Evolutionary conservation across 2,329 filamentous ascomycete genomes (phyloP).

Genomic region (Paramyrothecium sp.): DNA sequence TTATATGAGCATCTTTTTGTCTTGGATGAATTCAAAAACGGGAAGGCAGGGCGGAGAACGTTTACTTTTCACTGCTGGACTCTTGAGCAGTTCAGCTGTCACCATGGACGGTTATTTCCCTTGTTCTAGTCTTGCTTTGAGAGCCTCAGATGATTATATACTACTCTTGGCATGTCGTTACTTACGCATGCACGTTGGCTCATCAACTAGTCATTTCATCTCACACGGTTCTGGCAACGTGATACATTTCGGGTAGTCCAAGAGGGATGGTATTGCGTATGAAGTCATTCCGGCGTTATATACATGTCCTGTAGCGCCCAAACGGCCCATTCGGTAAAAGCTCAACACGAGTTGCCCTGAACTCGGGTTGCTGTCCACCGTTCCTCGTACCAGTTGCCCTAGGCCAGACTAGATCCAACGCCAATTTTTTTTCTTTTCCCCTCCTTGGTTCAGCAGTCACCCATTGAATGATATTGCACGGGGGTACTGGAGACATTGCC

Average conservation of each 20-base stretch:
- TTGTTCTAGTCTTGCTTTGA: constrained; percentile 3
- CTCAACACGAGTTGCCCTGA: constrained; percentile 14
- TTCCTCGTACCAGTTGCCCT: neutral
- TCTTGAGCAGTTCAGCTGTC: neutral
- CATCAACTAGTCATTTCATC: neutral
- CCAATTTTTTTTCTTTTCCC: neutral
- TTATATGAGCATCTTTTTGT: neutral
- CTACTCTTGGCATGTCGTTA: constrained; percentile 12
- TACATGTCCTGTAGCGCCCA: constrained; percentile 14
- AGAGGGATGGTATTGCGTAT: constrained; percentile 7
- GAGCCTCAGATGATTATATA: constrained; percentile 16
- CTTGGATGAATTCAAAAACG: neutral
- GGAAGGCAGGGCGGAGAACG: neutral
- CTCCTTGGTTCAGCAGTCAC: neutral
- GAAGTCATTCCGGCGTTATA: constrained; percentile 25
- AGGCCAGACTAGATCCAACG: neutral
- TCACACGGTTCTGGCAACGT: neutral
- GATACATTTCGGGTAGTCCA: constrained; percentile 8
- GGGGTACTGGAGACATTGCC: neutral
- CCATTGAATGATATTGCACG: too few relatives aligned
- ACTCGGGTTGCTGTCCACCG: constrained; percentile 10
- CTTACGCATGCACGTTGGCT: constrained; percentile 10
- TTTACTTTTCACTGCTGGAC: neutral
- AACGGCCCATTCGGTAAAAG: constrained; percentile 18
- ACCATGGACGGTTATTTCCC: neutral